A percentile compares a stretch with the other conserved stretches of the same genome.
phyloP scores from a whole-genome alignment of 768 basidiomycete species.

The Podaxis rugospora region DNA sequence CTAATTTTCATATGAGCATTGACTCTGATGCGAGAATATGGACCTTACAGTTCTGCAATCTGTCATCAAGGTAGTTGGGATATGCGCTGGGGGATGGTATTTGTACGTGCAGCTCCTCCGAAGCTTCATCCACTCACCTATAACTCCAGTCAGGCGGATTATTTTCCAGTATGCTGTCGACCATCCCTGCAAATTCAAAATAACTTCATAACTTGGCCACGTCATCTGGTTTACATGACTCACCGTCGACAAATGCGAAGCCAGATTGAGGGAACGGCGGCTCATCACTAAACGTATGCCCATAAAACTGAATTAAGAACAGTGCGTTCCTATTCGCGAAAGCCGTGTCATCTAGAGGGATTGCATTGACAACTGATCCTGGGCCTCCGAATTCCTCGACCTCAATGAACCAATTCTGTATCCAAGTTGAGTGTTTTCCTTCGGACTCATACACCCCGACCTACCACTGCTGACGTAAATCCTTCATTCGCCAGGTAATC shows the following conservation, averaged over 20 bases:
- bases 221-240: conserved; percentile 3
- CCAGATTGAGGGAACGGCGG: conserved; percentile 42
- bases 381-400: conserved; percentile 41
- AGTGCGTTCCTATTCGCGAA: conserved; percentile 40
- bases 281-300: conserved; percentile 27
- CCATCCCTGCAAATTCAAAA: conserved; percentile 23
- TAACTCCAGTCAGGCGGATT: conserved; percentile 4
- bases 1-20: not conserved
- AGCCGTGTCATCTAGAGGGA: conserved; percentile 34
- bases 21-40: not conserved
- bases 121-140: not conserved
- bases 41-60: conserved; percentile 2
- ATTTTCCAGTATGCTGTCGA: conserved; percentile 9
- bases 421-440: not conserved
- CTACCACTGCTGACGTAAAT: not conserved
- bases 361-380: conserved; percentile 41
- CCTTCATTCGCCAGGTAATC: conserved; percentile 12
- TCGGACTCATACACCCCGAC: not conserved
- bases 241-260: conserved; percentile 40
- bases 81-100: not conserved
- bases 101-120: not conserved
- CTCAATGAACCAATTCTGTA: conserved; percentile 26
- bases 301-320: conserved; percentile 49
- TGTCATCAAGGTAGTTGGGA: conserved; percentile 7
- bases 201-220: not conserved